Evolutionary conservation across 106 monocot species (phyloP), one percentile per base, ranked within the genome.

Genomic region (Phalaenopsis equestris): DNA sequence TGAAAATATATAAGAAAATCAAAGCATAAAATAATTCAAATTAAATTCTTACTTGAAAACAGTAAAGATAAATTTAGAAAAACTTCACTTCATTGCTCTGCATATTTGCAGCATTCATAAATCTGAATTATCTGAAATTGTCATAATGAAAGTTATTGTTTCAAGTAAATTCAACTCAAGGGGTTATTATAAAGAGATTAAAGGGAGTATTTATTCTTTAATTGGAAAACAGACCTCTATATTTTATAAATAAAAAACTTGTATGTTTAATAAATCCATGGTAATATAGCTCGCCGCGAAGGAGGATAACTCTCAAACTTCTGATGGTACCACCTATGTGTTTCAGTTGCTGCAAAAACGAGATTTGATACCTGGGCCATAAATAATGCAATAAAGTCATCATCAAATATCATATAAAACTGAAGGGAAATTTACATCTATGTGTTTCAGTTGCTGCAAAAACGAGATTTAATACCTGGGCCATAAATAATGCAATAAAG

Each of bases 391-490:
- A 14, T 43, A 15, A 74, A 61, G 47, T 73, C 3, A 41, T 16
- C 42, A 39, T 52, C 52, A 61, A 18, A 61, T 61, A 45, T 45
- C 5, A 45, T 45, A 45, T 4, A 45, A 45, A 45, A 4, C 3
- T 45, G 6, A 4, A 45, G 3, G 6, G 0, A n/a, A n/a, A n/a
- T n/a, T n/a, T n/a, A n/a, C 97, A 97, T 55, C 76, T 86, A 37
- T 97, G 97, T 46, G 92, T 94, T 83, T 97, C 86, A 47, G 85
- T 86, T 67, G 97, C 94, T 76, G 89, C 94, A 90, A 94, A 89
- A 15, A 78, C 64, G 7, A 97, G 87, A 84, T 97, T 97, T 68
- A 89, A 76, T 61, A 90, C 87, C 96, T 96, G 90, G 19, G 46
- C 38, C 67, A 68, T 70, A 6, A 78, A 76, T 37, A 15, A 39